Evolutionary conservation across 805 yeast species (phyloP), one percentile per base, ranked within the genome.

Genomic region (Saccharomycopsis synnaedendra): DNA sequence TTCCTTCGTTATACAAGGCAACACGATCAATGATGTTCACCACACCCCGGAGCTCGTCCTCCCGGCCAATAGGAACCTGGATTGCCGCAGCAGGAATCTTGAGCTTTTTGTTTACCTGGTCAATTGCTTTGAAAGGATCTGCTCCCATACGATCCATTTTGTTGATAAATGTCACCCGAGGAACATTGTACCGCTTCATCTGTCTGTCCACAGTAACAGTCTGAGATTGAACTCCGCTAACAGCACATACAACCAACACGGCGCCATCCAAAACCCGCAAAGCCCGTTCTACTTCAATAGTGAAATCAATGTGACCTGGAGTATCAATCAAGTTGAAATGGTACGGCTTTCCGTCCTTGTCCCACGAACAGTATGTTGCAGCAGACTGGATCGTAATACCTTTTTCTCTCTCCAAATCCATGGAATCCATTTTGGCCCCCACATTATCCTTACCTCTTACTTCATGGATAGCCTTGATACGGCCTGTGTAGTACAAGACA

Each of bases 81-180:
- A 93, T 77, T 19, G 97, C 96, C 51, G 97, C 97, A 54, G 97
- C 97, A 29, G 96, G 86, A 40, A 88, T 86, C 66, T 80, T 86
- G 63, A 93, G 76, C 64, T 93, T 93, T 47, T 68, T 57, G 67
- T 90, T 87, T 58, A 93, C 75, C 69, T 90, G 97, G 49, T 85
- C 95, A 58, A 93, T 84, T 49, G 94, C 96, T 54, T 75, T 77
- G 82, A 94, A 93, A 28, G 99, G 99, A 66, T 93, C 82, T 48
- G 98, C 85, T 56, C 99, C 99, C 96, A 93, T 86, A 64, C 99
- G 80, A 67, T 93, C 99, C 97, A 93, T 89, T 71, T 93, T 93
- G 70, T 93, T 93, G 66, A 93, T 85, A 61, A 93, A 93, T 6
- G 98, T 90, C 46, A 93, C 75, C 61, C 98, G 78, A 47, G 98